Percentiles rank a stretch among this genome's conserved stretches.
Conservation (phyloP, 2,329 filamentous ascomycete species). For the Trichoderma endophyticum region DNA sequence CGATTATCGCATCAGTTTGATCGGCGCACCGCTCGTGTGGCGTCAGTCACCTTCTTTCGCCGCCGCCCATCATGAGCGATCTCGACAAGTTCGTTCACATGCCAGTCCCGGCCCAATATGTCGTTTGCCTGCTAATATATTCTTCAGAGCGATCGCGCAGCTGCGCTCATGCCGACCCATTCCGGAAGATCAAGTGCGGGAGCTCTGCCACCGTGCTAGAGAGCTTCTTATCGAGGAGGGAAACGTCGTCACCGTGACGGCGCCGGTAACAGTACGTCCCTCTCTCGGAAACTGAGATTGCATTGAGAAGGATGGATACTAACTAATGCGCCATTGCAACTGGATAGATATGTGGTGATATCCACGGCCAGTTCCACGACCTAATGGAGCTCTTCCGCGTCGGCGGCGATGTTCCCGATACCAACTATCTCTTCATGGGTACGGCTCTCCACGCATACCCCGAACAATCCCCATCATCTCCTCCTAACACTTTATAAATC, state of each 20-base stretch:
- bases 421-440: constrained; percentile 97
- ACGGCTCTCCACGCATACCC: constrained; percentile 27
- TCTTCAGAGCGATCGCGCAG: constrained; percentile 80
- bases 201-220: constrained; percentile 94
- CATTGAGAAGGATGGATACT: background rate
- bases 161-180: constrained; percentile 94
- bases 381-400: constrained; percentile 95
- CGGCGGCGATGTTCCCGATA: constrained; percentile 89
- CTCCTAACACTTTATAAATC: background rate
- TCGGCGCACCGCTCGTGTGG: constrained; percentile 25
- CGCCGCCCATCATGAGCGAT: constrained; percentile 69
- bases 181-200: constrained; percentile 89
- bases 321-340: constrained; percentile 5
- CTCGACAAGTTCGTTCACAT: constrained; percentile 70
- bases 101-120: constrained; percentile 19
- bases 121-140: constrained; percentile 10
- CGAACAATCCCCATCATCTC: background rate
- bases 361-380: constrained; percentile 95
- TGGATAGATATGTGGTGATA: constrained; percentile 83
- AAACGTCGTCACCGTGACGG: constrained; percentile 92
- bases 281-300: background rate
- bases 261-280: constrained; percentile 76
- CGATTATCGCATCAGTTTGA: constrained; percentile 21
- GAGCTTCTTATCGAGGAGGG: constrained; percentile 96
- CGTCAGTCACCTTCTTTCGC: constrained; percentile 4